These are phyloP conservation scores for Verticillium klebahnii DNA, from an alignment of 2,329 filamentous ascomycete species.

Conservation along the genomic window DNA sequence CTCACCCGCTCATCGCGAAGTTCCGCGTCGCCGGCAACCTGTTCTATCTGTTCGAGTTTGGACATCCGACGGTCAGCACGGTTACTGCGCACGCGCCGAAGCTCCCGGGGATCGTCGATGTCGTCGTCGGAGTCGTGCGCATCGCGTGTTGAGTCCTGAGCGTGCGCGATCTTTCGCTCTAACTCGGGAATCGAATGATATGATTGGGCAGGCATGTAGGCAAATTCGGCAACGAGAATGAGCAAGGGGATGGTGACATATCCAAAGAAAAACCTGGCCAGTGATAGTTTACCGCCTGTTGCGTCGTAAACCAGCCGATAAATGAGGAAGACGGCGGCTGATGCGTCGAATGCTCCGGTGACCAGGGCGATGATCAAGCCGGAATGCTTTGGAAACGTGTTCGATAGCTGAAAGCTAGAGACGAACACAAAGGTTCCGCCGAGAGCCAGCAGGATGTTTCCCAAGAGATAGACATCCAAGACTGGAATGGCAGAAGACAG, in stretches of 20 bases:
- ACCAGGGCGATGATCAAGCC: slow-evolving; percentile 57
- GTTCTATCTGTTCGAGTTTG: slow-evolving; percentile 57
- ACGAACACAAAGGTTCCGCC: slow-evolving; percentile 62
- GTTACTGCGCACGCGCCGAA: slow-evolving; percentile 35
- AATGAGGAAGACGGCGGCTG: slow-evolving; percentile 55
- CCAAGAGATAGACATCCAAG: slow-evolving; percentile 58
- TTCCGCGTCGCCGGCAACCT: slow-evolving; percentile 53
- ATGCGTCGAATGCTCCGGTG: slow-evolving; percentile 61
- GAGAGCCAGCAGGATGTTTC: slow-evolving; percentile 55
- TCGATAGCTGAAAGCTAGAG: slow-evolving; percentile 60
- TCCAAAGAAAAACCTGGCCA: slow-evolving; percentile 33
- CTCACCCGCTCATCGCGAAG: slow-evolving; percentile 49
- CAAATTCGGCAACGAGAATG: slow-evolving; percentile 28
- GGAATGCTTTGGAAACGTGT: slow-evolving; percentile 56
- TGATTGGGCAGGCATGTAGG: slow-evolving; percentile 31
- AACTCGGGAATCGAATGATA: slow-evolving; percentile 34
- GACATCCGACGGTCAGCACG: slow-evolving; percentile 48
- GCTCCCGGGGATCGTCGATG: slow-evolving; percentile 41
- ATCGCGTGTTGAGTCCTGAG: slow-evolving; percentile 29
- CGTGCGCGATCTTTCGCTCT: slow-evolving; percentile 32
- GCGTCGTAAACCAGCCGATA: slow-evolving; percentile 53
- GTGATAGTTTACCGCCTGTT: slow-evolving; percentile 24
- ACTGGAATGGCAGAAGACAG: slow-evolving; percentile 47
- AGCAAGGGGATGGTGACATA: slow-evolving; percentile 29
- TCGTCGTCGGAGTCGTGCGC: slow-evolving; percentile 52